Base-by-base conservation (phyloP, 305 asterid genomes). In the Solanum hybrid region DNA sequence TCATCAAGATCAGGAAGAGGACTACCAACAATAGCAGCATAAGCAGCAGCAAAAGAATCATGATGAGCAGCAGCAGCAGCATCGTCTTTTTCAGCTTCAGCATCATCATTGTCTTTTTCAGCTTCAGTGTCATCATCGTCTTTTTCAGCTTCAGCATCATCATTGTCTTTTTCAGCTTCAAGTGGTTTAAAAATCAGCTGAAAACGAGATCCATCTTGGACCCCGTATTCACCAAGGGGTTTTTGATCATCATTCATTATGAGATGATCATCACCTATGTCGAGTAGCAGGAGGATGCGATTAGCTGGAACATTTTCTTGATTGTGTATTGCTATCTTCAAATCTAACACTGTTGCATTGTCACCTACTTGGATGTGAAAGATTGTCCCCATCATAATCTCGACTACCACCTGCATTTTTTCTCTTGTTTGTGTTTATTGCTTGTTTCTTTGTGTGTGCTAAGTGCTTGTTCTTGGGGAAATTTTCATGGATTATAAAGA, bases 121-220 rank as follows among this genome's bases (percentile, higher is more conserved):
- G 64, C 64, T 51, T 51, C 64, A 51, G 64, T 5, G 22, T 14
- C 64, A 5, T 46, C 64, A 51, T 51, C 10, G 67, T 51, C 67
- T 16, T 51, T 51, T 51, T 51, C 67, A 51, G 61, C 20, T 46
- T 46, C 64, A 57, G 69, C 1, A 0, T 57, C 24, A 20, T 51
- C 67, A 16, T 51, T 0, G 3, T 51, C n/a, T 51, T 51, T 46
- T 79, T 37, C 36, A 39, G 9, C 28, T 10, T 80, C 71, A 82
- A 67, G 75, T 6, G 90, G 91, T 35, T 42, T 28, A 11, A 95
- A 92, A 73, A 95, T 92, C 79, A 92, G 90, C 67, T 95, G 95
- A 57, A 96, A 46, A 77, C 89, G 97, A 37, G 97, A 95, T 88
- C 95, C 92, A 73, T 95, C 95, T 77, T 34, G 37, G 46, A 96